These are phyloP conservation scores for Colletotrichum nymphaeae DNA, from an alignment of 2,329 filamentous ascomycete genomes.

Conservation along the genomic window DNA sequence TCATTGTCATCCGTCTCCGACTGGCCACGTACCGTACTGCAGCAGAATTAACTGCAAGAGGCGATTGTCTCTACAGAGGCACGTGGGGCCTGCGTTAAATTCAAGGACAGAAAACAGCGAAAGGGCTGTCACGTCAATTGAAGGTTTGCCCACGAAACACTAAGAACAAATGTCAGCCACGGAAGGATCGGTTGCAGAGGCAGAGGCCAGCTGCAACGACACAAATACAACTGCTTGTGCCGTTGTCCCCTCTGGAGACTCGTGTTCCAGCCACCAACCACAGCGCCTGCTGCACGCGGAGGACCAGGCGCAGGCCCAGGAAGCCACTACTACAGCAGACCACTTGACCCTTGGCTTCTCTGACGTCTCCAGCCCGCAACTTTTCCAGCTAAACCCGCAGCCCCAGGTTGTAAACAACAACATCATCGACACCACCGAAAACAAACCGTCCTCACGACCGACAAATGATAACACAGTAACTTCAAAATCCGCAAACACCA, in stretches of 20 bases:
- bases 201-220: constrained; percentile 13
- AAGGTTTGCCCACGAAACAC: not conserved
- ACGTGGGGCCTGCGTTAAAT: not conserved
- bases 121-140: not conserved
- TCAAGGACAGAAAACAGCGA: not conserved
- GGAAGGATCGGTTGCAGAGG: constrained; percentile 3
- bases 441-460: constrained; percentile 13
- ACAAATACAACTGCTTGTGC: constrained; percentile 5
- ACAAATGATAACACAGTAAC: not conserved
- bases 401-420: constrained; percentile 35
- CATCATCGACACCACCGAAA: constrained; percentile 38
- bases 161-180: constrained; percentile 28
- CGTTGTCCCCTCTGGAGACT: not conserved
- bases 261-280: constrained; percentile 14
- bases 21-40: constrained; percentile 17
- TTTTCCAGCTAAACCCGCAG: constrained; percentile 47
- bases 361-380: constrained; percentile 52
- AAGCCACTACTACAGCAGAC: constrained; percentile 17
- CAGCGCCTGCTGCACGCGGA: constrained; percentile 22
- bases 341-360: constrained; percentile 50
- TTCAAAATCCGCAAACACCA: constrained; percentile 18
- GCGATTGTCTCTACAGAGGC: constrained; percentile 10
- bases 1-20: not conserved
- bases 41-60: not conserved
- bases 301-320: constrained; percentile 11